phyloP scores from a whole-genome alignment of 371 early-diverging fungal genomes.

The Rhizopus arrhizus region DNA sequence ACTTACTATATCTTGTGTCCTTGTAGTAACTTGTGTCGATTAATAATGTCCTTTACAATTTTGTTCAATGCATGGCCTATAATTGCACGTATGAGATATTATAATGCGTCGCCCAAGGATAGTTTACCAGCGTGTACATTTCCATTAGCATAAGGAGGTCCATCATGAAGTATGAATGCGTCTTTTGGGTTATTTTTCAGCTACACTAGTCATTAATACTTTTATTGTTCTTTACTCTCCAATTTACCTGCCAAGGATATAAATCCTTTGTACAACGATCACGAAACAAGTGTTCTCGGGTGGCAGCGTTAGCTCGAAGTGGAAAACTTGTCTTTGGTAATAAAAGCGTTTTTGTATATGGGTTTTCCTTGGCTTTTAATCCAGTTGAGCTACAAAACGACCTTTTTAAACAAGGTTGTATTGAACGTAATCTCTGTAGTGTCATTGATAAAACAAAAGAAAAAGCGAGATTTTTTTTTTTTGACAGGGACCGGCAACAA shows the following conservation, averaged over 20 bases:
- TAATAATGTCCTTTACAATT: conserved; percentile 91
- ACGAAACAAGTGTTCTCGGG: conserved; percentile 63
- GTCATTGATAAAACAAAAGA: conserved; percentile 10
- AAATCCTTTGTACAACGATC: conserved; percentile 70
- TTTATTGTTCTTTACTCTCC: not conserved
- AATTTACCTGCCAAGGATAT: conserved; percentile 74
- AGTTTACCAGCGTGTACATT: conserved; percentile 79
- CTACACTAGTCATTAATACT: conserved; percentile 12
- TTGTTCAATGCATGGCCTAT: conserved; percentile 92
- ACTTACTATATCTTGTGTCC: conserved; percentile 81
- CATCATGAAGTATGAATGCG: conserved; percentile 89
- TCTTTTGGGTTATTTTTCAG: conserved; percentile 65
- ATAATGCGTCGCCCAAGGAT: too few relatives aligned
- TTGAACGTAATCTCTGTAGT: not conserved
- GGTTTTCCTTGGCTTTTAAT: conserved; percentile 32
- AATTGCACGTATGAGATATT: too few relatives aligned
- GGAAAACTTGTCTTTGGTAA: conserved; percentile 78
- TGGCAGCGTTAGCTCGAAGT: conserved; percentile 68
- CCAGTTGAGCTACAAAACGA: conserved; percentile 1
- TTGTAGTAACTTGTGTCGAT: conserved; percentile 83
- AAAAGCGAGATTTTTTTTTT: conserved; percentile 2
- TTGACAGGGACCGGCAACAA: not conserved
- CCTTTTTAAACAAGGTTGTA: not conserved
- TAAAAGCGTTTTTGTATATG: conserved; percentile 65
- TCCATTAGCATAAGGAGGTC: conserved; percentile 97